Evolutionary conservation across 345 rosid species (phyloP).

Genomic region (Salix koriyanagi): DNA sequence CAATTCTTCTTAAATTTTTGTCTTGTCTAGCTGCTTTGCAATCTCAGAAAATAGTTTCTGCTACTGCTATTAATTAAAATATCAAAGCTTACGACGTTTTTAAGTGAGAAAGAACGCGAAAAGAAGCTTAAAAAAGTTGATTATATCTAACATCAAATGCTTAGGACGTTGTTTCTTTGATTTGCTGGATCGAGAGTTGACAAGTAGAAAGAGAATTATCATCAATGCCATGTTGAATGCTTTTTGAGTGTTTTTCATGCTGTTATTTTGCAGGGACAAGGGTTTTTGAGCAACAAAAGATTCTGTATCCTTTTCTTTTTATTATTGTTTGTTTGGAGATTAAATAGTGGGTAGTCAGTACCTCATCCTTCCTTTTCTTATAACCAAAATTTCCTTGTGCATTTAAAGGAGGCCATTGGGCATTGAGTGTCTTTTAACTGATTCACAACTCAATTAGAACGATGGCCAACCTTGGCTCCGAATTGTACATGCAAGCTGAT

Average conservation of each 20-base stretch:
- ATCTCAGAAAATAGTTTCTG: neutral
- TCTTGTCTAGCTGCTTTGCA: no score
- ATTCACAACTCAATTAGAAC: conserved; percentile 34
- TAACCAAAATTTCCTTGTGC: neutral
- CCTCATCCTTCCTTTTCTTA: neutral
- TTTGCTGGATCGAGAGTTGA: neutral
- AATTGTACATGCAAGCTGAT: conserved; percentile 88
- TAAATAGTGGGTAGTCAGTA: neutral
- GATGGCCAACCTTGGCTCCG: conserved; percentile 91
- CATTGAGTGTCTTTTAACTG: neutral
- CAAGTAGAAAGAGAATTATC: neutral
- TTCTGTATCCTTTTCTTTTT: conserved; percentile 66
- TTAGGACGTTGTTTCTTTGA: neutral
- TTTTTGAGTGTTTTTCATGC: neutral
- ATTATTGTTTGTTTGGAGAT: neutral
- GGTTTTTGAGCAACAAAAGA: conserved; percentile 72
- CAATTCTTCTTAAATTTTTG: no score
- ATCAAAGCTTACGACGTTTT: neutral
- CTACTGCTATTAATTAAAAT: neutral
- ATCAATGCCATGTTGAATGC: neutral
- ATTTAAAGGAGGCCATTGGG: neutral
- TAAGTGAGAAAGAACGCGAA: neutral
- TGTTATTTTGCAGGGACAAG: conserved; percentile 69
- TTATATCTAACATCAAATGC: neutral
- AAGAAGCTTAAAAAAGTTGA: neutral